These are phyloP conservation scores for Cyclotella cryptica DNA, from an alignment of 108 stramenopile genomes.

Conservation along the genomic window DNA sequence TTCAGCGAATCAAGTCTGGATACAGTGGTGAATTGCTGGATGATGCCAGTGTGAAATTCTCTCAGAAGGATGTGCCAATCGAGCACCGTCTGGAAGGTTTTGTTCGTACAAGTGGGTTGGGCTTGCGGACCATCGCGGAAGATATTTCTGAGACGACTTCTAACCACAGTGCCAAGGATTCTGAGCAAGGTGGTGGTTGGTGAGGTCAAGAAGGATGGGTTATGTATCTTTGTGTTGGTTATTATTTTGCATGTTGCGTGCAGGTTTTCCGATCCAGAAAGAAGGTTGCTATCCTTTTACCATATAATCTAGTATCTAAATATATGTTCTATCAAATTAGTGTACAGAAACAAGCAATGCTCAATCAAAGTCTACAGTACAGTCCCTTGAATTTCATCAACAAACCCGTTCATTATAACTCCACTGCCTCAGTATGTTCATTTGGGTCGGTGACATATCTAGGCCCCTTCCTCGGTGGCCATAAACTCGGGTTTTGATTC, in stretches of 20 bases:
- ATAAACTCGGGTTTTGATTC: neutral
- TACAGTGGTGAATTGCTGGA: slow-evolving; percentile 64
- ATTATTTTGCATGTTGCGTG: no score
- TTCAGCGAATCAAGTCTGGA: slow-evolving; percentile 58
- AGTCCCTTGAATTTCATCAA: neutral
- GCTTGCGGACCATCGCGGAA: slow-evolving; percentile 37
- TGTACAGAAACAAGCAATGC: neutral
- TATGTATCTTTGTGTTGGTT: neutral
- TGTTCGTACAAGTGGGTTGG: slow-evolving; percentile 47
- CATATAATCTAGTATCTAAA: no score
- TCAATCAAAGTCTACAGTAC: neutral
- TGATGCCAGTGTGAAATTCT: slow-evolving; percentile 51
- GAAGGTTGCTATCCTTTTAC: no score
- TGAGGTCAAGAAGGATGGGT: neutral
- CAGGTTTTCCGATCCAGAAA: no score
- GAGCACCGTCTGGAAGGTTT: slow-evolving; percentile 65
- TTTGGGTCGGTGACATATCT: slow-evolving; percentile 8
- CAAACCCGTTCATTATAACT: neutral
- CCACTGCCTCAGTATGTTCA: slow-evolving; percentile 4
- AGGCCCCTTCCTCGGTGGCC: neutral
- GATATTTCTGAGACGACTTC: slow-evolving; percentile 38
- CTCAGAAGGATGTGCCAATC: slow-evolving; percentile 61
- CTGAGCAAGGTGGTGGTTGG: slow-evolving; percentile 18
- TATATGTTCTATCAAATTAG: neutral
- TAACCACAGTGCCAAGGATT: slow-evolving; percentile 13